These are phyloP conservation scores for Potentilla sterilis DNA, from an alignment of 306 rosid genomes.

Conservation along the genomic window DNA sequence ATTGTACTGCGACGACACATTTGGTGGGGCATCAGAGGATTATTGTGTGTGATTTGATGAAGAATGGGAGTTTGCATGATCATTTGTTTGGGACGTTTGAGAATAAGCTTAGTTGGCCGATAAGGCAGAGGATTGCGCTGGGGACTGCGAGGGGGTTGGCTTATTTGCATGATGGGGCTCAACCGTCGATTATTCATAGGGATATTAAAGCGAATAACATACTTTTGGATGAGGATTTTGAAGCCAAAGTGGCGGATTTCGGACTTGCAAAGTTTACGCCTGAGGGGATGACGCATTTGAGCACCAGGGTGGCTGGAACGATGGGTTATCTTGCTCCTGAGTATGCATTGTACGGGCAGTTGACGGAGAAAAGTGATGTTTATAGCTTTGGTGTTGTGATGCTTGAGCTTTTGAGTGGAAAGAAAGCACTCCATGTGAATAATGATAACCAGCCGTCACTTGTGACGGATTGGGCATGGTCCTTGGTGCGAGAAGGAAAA, in stretches of 20 bases:
- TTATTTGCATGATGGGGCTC: constrained; percentile 91
- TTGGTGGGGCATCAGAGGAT: constrained; percentile 92
- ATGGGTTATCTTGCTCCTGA: constrained; percentile 98
- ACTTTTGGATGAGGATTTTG: constrained; percentile 77
- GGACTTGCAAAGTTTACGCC: constrained; percentile 92
- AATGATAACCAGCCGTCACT: constrained; percentile 55
- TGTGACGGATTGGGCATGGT: constrained; percentile 91
- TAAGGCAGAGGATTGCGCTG: constrained; percentile 69
- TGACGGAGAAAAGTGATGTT: constrained; percentile 90
- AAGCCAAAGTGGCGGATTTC: constrained; percentile 87
- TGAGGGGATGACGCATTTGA: constrained; percentile 89
- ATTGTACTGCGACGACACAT: constrained; percentile 79
- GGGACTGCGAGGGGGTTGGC: constrained; percentile 94
- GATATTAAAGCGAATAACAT: constrained; percentile 91
- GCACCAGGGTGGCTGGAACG: constrained; percentile 95
- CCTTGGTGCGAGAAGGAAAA: constrained; percentile 62
- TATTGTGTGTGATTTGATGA: constrained; percentile 89
- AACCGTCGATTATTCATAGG: constrained; percentile 86
- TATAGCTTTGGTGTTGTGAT: constrained; percentile 85
- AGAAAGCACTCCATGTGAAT: constrained; percentile 59
- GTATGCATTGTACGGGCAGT: constrained; percentile 89
- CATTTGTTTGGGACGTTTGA: constrained; percentile 65
- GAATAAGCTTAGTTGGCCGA: constrained; percentile 70
- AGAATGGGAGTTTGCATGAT: constrained; percentile 86
- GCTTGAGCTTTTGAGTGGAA: constrained; percentile 94